A percentile compares a stretch with the other conserved stretches of the same genome.
Conservation (phyloP, 768 basidiomycete species). For the Trametes cingulata region DNA sequence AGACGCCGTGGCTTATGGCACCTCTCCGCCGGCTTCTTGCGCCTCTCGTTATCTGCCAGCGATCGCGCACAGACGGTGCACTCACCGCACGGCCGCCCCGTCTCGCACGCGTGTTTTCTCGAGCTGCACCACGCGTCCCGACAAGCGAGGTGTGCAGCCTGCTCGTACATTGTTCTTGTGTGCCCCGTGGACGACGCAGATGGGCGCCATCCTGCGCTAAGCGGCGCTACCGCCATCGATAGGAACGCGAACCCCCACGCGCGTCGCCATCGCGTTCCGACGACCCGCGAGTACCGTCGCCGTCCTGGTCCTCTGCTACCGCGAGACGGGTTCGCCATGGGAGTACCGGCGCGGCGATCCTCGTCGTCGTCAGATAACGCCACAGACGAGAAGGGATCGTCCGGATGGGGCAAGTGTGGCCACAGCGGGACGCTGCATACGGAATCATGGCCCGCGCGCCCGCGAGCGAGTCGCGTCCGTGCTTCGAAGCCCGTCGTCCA, state of each 20-base stretch:
- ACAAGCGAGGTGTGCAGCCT: neutral
- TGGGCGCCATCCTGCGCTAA: neutral
- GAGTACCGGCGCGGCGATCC: conserved; percentile 4
- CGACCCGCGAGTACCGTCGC: neutral
- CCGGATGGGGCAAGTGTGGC: neutral
- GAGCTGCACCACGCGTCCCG: neutral
- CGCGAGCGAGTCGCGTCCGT: neutral
- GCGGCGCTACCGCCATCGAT: neutral
- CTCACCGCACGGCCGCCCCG: neutral
- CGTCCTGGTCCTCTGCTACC: no score
- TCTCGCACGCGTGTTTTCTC: neutral
- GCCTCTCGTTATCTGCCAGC: neutral
- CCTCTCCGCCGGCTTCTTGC: neutral
- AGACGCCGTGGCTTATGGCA: neutral
- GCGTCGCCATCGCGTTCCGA: neutral
- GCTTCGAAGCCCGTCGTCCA: neutral
- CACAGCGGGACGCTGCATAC: neutral
- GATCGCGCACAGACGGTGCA: neutral
- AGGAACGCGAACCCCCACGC: no score
- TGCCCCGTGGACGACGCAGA: neutral
- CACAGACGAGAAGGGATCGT: neutral
- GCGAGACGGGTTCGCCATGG: neutral
- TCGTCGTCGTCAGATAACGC: conserved; percentile 3
- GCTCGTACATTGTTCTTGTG: no score
- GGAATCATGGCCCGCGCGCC: neutral